Evolutionary conservation across 2,329 filamentous ascomycete genomes (phyloP), one percentile per base, ranked within the genome.

Genomic region (Talaromyces sp.): DNA sequence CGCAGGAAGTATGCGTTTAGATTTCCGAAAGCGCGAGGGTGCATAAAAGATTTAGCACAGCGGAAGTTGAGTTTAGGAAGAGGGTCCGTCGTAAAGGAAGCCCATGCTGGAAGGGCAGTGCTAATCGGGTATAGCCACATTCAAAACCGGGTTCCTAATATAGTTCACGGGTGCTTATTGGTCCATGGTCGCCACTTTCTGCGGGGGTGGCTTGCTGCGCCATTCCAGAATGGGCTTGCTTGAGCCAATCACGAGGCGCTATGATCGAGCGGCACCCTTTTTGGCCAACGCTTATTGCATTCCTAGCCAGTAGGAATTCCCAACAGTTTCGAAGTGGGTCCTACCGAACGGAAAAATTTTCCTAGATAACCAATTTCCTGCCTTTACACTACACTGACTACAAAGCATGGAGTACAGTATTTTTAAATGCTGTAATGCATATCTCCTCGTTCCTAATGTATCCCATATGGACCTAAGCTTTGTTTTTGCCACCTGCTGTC

Each of bases 1-100:
- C 32, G 57, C 51, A 51, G 60, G 60, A 62, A 36, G 49, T 62
- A 62, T 62, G 60, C 52, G 58, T 49, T 27, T 44, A 13, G 42
- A 62, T 62, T 62, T 62, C 60, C 60, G 52, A 56, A 8, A 39
- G n/a, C 28, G 55, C 36, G 33, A 30, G 49, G 44, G 44, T 47
- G 44, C 44, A 47, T 47, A 47, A 11, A 47, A 17, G n/a, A 19
- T 47, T 47, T 15, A 47, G 10, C 42, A 22, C 42, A 47, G 19
- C n/a, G 22, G 44, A 47, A 22, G 9, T 47, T 15, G 44, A 9
- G 10, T 8, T 25, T 17, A 25, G 44, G 22, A 47, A 9, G 17
- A 47, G n/a, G 19, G 44, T 8, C 17, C 17, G 42, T 44, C 42
- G 9, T 44, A 22, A 44, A 47, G 25, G 22, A 47, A 22, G 44